Conservation (phyloP, 768 basidiomycete genomes). For the Mrakia blollopis region DNA sequence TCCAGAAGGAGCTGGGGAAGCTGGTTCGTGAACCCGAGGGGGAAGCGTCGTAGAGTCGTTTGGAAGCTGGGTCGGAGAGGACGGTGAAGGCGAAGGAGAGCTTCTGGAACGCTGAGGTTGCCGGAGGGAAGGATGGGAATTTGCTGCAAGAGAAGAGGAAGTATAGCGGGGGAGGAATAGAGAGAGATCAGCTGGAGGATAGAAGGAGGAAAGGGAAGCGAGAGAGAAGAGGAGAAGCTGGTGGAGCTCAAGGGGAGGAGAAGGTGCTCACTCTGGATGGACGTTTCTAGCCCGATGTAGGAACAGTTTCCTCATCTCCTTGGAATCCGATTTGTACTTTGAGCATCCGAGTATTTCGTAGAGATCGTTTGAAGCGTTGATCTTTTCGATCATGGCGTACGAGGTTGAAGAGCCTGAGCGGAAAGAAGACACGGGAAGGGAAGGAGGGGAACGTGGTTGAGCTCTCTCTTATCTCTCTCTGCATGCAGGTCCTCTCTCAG, state of each 20-base stretch:
- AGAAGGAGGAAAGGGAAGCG: not conserved
- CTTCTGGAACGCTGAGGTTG: conserved; percentile 80
- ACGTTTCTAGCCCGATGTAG: conserved; percentile 67
- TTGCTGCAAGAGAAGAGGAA: conserved; percentile 52
- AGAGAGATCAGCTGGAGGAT: not conserved
- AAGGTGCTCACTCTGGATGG: conserved; percentile 85
- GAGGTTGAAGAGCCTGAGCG: not conserved
- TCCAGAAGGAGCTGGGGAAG: conserved; percentile 26
- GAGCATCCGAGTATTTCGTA: conserved; percentile 66
- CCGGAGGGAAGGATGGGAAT: conserved; percentile 65
- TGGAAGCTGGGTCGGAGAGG: conserved; percentile 65
- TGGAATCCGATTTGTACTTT: conserved; percentile 54
- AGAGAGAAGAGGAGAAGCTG: not conserved
- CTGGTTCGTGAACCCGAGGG: conserved; percentile 25
- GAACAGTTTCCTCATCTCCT: conserved; percentile 67
- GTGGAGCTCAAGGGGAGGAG: conserved; percentile 5
- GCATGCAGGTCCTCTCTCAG: not conserved
- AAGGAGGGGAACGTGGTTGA: not conserved
- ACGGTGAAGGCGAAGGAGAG: conserved; percentile 78
- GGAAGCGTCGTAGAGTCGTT: conserved; percentile 59
- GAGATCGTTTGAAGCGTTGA: conserved; percentile 42
- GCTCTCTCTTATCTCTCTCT: not conserved
- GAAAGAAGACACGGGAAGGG: not conserved
- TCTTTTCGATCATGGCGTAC: conserved; percentile 23
- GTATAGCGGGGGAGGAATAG: not conserved